These are phyloP conservation scores for Hydnomerulius pinastri DNA, from an alignment of 768 basidiomycete species.

Conservation along the genomic window DNA sequence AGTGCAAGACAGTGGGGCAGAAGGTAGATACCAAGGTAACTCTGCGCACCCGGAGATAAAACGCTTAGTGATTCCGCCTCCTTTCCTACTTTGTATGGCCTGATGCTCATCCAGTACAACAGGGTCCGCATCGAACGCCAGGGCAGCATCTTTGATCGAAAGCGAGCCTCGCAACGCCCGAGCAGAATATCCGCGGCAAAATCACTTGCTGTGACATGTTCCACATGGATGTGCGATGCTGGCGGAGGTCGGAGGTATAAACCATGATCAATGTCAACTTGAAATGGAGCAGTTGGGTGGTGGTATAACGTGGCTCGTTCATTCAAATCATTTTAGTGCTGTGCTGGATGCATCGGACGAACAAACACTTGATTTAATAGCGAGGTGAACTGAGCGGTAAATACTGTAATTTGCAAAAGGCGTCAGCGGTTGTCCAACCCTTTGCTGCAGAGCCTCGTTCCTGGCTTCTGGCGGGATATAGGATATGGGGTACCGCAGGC, in stretches of 20 bases:
- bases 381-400: slow-evolving; percentile 5
- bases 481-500: slow-evolving; percentile 14
- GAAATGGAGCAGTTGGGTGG: slow-evolving; percentile 23
- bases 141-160: slow-evolving; percentile 24
- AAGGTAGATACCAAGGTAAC: slow-evolving; percentile 29
- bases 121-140: slow-evolving; percentile 19
- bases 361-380: background rate
- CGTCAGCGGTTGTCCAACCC: background rate
- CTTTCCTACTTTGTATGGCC: too few relatives aligned
- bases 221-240: slow-evolving; percentile 33
- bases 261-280: slow-evolving; percentile 24
- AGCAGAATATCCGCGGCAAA: slow-evolving; percentile 33
- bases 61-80: slow-evolving; percentile 11
- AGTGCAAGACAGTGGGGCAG: slow-evolving; percentile 19
- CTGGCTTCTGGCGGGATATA: slow-evolving; percentile 3
- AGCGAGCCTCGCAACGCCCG: slow-evolving; percentile 17
- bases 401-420: slow-evolving; percentile 1
- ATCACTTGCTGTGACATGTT: slow-evolving; percentile 28
- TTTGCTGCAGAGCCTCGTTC: background rate
- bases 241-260: slow-evolving; percentile 30
- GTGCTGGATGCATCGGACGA: slow-evolving; percentile 1
- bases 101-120: background rate
- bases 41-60: slow-evolving; percentile 12
- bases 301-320: slow-evolving; percentile 19
- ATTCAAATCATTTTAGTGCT: slow-evolving; percentile 17